A percentile compares a stretch with the other conserved stretches of the same genome.
These are phyloP conservation scores for Ophiostoma sp. DNA, from an alignment of 2,329 filamentous ascomycete genomes.

Conservation along the genomic window DNA sequence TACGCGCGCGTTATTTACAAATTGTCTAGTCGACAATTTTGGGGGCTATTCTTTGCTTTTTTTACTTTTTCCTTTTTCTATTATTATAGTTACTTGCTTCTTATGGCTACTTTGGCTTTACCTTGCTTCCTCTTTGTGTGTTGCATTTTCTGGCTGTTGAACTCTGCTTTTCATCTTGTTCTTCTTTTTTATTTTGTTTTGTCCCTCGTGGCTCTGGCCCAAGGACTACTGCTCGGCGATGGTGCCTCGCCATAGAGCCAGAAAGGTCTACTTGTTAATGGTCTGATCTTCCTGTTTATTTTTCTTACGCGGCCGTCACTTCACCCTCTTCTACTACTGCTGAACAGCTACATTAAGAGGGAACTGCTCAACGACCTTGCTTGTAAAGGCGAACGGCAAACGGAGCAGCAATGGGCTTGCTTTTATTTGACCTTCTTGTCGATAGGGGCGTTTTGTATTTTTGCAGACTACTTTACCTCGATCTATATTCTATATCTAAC, in stretches of 20 bases:
- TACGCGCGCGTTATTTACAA: neutral
- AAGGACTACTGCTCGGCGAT: neutral
- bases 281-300: neutral
- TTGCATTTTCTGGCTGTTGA: constrained; percentile 13
- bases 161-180: neutral
- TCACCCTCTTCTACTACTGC: neutral
- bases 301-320: neutral
- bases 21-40: constrained; percentile 21
- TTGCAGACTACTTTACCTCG: constrained; percentile 1
- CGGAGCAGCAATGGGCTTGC: neutral
- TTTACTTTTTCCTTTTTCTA: neutral
- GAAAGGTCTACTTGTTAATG: neutral
- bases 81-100: neutral
- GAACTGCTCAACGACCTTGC: neutral
- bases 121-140: neutral
- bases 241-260: neutral
- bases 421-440: neutral
- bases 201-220: neutral
- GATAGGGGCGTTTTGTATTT: neutral
- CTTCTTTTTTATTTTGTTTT: neutral
- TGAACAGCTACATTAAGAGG: neutral
- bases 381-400: neutral
- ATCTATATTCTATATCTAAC: constrained; percentile 1
- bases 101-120: neutral
- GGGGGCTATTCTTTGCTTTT: neutral